Percentiles rank a stretch among this genome's conserved stretches.
Evolutionary conservation across 768 basidiomycete genomes (phyloP).

Genomic region (Mycena maculata): DNA sequence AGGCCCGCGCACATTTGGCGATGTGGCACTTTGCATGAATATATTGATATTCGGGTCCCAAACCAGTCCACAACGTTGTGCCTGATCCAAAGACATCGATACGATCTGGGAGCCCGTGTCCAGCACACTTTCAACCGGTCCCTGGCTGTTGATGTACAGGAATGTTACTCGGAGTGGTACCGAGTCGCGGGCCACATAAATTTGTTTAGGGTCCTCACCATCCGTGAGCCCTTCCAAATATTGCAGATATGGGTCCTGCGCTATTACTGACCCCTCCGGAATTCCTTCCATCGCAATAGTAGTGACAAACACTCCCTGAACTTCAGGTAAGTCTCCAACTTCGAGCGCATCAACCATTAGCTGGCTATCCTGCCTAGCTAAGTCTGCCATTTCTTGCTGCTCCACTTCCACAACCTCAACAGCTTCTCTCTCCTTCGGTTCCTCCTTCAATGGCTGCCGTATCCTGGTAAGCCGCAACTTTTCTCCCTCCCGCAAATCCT

Average conservation of each 20-base stretch:
- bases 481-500: constrained; percentile 8
- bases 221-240: constrained; percentile 9
- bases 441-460: constrained; percentile 1
- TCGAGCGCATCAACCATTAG: constrained; percentile 1
- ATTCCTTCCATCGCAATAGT: neutral
- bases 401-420: no score
- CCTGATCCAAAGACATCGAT: constrained; percentile 33
- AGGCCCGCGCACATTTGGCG: no score
- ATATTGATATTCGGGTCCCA: constrained; percentile 39
- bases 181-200: constrained; percentile 16
- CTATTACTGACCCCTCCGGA: constrained; percentile 7
- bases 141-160: constrained; percentile 30
- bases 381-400: neutral
- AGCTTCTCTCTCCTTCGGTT: neutral
- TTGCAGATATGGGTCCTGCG: constrained; percentile 19
- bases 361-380: neutral
- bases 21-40: constrained; percentile 43
- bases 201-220: neutral
- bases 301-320: constrained; percentile 6
- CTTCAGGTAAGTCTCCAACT: constrained; percentile 2
- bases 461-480: constrained; percentile 8
- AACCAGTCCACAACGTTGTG: constrained; percentile 10
- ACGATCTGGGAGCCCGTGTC: constrained; percentile 46
- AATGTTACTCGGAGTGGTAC: neutral
- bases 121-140: constrained; percentile 35